Evolutionary conservation across 2,329 filamentous ascomycete species (phyloP), one percentile per base, ranked within the genome.

Genomic region (Ceratocystis lukuohia): DNA sequence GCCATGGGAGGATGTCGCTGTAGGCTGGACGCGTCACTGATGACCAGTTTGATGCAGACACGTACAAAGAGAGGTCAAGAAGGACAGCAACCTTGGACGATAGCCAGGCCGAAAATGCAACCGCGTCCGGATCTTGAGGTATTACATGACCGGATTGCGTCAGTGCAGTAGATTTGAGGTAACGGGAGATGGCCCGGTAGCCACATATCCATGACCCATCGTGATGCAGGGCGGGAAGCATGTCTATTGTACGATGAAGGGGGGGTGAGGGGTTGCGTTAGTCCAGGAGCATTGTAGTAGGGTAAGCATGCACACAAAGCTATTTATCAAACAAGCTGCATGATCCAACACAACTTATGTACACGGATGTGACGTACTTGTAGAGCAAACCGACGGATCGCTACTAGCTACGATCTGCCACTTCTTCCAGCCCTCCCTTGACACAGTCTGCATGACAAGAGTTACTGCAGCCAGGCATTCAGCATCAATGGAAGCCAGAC

Each of bases 11-110:
- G 66, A 96, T 82, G 5, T 80, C 78, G 70, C 87, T 90, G 77
- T 91, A 96, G 46, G 90, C 87, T 1, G 91, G 89, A 17, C 91
- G 85, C 3, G 91, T 96, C 62, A 82, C 78, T 56, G 81, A 79
- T 66, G 85, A 80, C 82, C 94, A 99, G 78, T 97, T 96, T 69
- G 91, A 85, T 67, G 88, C 89, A 41, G 91, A 94, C 69, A 94
- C 88, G 75, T 95, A 97, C 71, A 97, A 86, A 64, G 87, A 92
- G 67, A 96, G 85, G 71, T 95, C 89, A 71, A 96, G 75, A 68
- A 97, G 83, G 41, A 88, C 84, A 62, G 86, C 84, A n/a, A 88
- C 89, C 67, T 87, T 85, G 30, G 86, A 83, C 73, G 86, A 80
- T 70, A 96, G 78, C 75, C 92, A 92, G 69, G 89, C 83, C 45